Evolutionary conservation across 768 basidiomycete species (phyloP), one percentile per base, ranked within the genome.

Genomic region (Candolleomyces aberdarensis): DNA sequence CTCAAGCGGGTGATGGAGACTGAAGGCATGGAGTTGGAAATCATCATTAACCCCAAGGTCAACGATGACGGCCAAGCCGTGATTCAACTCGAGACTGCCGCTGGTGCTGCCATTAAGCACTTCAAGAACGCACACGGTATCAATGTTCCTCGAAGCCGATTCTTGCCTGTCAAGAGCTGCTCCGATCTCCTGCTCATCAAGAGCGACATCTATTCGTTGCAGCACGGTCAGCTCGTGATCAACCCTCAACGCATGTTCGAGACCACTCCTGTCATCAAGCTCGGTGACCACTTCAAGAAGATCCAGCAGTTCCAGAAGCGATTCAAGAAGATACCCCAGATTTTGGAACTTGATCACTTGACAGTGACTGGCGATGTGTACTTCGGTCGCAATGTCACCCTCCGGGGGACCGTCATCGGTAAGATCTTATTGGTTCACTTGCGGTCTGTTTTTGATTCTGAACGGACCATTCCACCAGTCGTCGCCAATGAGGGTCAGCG

Each of bases 211-310:
- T 98, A 97, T 78, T 91, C 90, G 58, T 81, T 97, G 55, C 78
- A 88, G 73, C 92, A 97, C 71, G 95, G 95, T 19, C 89, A 89
- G 67, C 83, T 96, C 61, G 83, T 92, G 64, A 90, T 97, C 81
- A 93, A 90, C 71, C 85, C 85, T 63, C 79, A 83, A 43, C 78
- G 92, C 66, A 89, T 93, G 87, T 94, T 95, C 69, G 85, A 83
- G 69, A 90, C 85, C 19, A 88, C 92, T 29, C 96, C 95, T n/a
- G 94, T 96, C 53, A 92, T 98, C 83, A 97, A 97, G 80, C 85
- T 97, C 53, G 94, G 95, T 49, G 93, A 95, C 74, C 91, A 92
- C 72, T 97, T 98, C 86, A 97, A 96, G 83, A 96, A 93, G 88
- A 90, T 92, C 61, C 85, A 85, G 66, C 83, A 93, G 72, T 96